A percentile compares a stretch with the other conserved stretches of the same genome.
These are phyloP conservation scores for Datura wrightii DNA, from an alignment of 257 asterid genomes.

Conservation along the genomic window DNA sequence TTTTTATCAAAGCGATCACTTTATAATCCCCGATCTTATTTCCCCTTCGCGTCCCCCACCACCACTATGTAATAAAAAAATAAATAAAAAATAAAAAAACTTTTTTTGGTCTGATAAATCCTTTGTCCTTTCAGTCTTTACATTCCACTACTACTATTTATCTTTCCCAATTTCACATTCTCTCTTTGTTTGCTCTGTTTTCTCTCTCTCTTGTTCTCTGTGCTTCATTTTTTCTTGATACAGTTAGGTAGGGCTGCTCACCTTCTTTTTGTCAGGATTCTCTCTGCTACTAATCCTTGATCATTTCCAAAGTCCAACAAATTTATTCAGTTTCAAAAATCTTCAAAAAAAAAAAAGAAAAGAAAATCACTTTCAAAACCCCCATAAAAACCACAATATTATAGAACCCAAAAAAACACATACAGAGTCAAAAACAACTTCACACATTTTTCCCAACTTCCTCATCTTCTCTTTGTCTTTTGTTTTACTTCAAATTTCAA, in stretches of 20 bases:
- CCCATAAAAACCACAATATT: constrained; percentile 30
- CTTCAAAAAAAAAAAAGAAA: background rate
- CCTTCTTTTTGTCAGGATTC: constrained; percentile 62
- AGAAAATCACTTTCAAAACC: constrained; percentile 12
- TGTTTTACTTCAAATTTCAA: background rate
- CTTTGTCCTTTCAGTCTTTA: too few species aligned
- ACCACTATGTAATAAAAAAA: too few species aligned
- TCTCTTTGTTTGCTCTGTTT: background rate
- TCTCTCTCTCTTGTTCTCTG: constrained; percentile 29
- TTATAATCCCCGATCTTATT: too few species aligned
- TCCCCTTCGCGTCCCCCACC: too few species aligned
- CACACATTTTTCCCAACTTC: constrained; percentile 20
- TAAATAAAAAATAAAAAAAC: too few species aligned
- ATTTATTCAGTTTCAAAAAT: background rate
- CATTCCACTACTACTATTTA: background rate
- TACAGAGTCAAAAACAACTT: background rate
- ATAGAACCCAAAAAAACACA: background rate
- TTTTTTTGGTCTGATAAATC: too few species aligned
- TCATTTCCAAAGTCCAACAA: constrained; percentile 37
- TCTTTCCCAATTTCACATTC: background rate
- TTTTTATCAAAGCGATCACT: too few species aligned
- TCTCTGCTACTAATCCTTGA: constrained; percentile 17
- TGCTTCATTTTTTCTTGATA: constrained; percentile 39
- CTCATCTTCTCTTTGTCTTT: constrained; percentile 22
- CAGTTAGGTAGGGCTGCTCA: constrained; percentile 76